Conservation (phyloP, 2,329 filamentous ascomycete genomes). For the Alternaria sp. region DNA sequence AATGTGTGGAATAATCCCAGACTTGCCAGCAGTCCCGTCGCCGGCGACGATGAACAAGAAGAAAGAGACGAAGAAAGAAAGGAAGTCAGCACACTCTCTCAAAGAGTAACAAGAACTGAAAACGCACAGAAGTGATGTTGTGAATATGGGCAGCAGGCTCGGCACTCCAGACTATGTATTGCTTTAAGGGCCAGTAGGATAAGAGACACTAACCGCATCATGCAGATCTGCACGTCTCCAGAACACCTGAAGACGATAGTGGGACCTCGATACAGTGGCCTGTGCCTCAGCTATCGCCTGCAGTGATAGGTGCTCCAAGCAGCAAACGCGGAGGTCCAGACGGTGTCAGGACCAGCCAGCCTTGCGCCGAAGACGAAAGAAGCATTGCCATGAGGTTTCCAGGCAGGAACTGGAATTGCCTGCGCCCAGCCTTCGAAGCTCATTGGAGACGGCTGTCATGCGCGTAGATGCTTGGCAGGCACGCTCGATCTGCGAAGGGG, state of each 20-base stretch:
- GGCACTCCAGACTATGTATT: slow-evolving; percentile 39
- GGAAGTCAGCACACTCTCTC: slow-evolving; percentile 38
- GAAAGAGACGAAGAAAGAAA: slow-evolving; percentile 27
- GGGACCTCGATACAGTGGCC: slow-evolving; percentile 37
- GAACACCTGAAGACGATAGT: slow-evolving; percentile 33
- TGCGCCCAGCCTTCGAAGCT: slow-evolving; percentile 25
- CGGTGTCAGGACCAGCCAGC: slow-evolving; percentile 33
- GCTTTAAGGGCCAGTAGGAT: slow-evolving; percentile 33
- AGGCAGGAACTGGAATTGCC: slow-evolving; percentile 28
- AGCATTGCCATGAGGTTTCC: slow-evolving; percentile 34
- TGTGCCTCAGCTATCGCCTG: slow-evolving; percentile 37
- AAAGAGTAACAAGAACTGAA: slow-evolving; percentile 38
- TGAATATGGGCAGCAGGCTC: slow-evolving; percentile 31
- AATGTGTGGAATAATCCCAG: slow-evolving; percentile 22
- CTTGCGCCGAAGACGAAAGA: slow-evolving; percentile 23
- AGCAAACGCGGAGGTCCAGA: slow-evolving; percentile 42
- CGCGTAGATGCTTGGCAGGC: slow-evolving; percentile 22
- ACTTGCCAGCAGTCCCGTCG: slow-evolving; percentile 43
- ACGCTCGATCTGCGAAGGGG: slow-evolving; percentile 11
- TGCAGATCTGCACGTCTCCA: slow-evolving; percentile 36
- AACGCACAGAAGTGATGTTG: slow-evolving; percentile 25
- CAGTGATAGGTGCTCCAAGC: slow-evolving; percentile 35
- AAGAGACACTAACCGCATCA: slow-evolving; percentile 34
- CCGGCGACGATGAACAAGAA: slow-evolving; percentile 40
- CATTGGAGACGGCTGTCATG: slow-evolving; percentile 31